Evolutionary conservation across 2,329 filamentous ascomycete species (phyloP).

Genomic region (Elsinoe arachidis): DNA sequence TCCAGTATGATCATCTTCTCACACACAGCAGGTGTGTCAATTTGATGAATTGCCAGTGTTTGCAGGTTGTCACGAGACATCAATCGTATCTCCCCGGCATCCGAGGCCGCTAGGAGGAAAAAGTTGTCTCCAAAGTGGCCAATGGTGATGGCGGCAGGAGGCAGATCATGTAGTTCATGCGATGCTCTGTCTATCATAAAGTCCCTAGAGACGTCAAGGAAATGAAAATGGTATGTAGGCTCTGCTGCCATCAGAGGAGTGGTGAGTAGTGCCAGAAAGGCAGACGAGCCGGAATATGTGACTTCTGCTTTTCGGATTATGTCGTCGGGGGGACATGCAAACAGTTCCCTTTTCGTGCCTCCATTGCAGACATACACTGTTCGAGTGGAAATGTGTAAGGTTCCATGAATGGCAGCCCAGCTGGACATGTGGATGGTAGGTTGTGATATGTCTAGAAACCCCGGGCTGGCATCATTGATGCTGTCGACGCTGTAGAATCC

Average conservation of each 20-base stretch:
- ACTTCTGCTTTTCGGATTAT: neutral
- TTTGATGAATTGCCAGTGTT: neutral
- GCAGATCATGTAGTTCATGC: no score
- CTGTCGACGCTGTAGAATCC: neutral
- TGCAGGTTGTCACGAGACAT: neutral
- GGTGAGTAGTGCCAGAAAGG: neutral
- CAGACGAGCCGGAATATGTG: neutral
- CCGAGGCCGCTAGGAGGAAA: neutral
- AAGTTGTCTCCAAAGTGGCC: neutral
- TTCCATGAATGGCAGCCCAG: neutral
- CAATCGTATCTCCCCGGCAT: neutral
- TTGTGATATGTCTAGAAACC: neutral
- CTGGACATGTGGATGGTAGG: neutral
- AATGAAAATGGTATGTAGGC: neutral
- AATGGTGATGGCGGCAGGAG: neutral
- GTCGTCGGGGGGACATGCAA: neutral
- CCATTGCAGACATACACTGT: neutral
- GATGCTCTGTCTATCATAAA: neutral
- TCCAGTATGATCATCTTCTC: neutral
- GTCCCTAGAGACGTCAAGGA: neutral
- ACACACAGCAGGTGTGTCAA: neutral
- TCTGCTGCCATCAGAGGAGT: neutral
- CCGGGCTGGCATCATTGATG: neutral
- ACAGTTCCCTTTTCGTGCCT: neutral
- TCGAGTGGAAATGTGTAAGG: neutral